Percentiles rank a stretch among this genome's conserved stretches.
These are phyloP conservation scores for Neocatenulostroma microsporum DNA, from an alignment of 2,329 filamentous ascomycete genomes.

Conservation along the genomic window DNA sequence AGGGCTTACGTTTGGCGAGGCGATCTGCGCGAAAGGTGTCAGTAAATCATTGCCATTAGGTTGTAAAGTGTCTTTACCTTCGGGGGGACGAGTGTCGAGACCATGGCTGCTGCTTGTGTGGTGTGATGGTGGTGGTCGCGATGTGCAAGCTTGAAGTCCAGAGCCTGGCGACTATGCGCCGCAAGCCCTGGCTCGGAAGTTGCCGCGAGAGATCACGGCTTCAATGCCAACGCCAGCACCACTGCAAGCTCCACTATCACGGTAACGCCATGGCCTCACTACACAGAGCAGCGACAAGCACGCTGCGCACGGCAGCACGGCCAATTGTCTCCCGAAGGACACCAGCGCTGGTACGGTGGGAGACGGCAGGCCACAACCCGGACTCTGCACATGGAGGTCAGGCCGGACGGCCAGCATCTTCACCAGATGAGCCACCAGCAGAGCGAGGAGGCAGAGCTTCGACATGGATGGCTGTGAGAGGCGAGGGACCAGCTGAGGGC, in stretches of 20 bases:
- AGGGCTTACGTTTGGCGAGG: conserved; percentile 70
- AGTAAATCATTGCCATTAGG: conserved; percentile 13
- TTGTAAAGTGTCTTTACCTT: conserved; percentile 59
- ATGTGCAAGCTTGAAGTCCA: conserved; percentile 8
- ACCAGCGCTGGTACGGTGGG: conserved; percentile 16
- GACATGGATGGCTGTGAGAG: conserved; percentile 37
- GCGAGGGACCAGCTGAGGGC: conserved; percentile 44
- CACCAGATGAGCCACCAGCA: conserved; percentile 10
- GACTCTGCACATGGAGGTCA: neutral
- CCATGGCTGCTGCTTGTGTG: conserved; percentile 26
- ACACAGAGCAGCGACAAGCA: conserved; percentile 34
- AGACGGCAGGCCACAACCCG: conserved; percentile 6
- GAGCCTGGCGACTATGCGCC: too few species aligned
- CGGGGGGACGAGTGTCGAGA: conserved; percentile 93
- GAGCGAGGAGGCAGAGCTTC: conserved; percentile 9
- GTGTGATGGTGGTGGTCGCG: conserved; percentile 13
- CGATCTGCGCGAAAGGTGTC: conserved; percentile 50
- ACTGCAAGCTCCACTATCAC: conserved; percentile 5
- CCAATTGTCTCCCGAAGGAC: conserved; percentile 18
- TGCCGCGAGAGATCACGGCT: conserved; percentile 1
- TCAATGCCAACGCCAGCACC: neutral
- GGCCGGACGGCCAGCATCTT: conserved; percentile 2
- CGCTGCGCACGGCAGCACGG: conserved; percentile 31
- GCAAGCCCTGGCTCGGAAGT: conserved; percentile 4
- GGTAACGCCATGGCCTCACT: conserved; percentile 30